Conservation (phyloP, 1,139 yeast genomes). For the Zygosaccharomyces pseudobailii region DNA sequence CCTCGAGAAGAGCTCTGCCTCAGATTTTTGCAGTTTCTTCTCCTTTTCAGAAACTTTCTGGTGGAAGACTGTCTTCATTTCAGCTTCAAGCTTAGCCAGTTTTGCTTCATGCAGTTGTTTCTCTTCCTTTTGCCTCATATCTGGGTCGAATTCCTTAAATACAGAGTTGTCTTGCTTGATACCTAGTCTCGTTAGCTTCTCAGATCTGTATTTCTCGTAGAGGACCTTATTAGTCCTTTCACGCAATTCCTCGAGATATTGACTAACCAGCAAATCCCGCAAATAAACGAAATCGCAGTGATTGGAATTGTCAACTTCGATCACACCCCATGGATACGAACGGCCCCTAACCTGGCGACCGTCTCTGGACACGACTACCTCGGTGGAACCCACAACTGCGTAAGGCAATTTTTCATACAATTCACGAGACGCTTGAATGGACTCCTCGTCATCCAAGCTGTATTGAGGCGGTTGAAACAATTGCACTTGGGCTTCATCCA, state of each 20-base stretch:
- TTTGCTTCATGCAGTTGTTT: slow-evolving; percentile 90
- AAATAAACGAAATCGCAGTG: slow-evolving; percentile 91
- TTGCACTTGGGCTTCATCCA: slow-evolving; percentile 68
- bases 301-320: slow-evolving; percentile 91
- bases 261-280: slow-evolving; percentile 84
- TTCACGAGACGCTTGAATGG: slow-evolving; percentile 57
- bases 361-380: slow-evolving; percentile 63
- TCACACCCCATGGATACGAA: slow-evolving; percentile 95
- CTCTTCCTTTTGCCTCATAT: slow-evolving; percentile 90
- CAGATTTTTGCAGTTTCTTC: slow-evolving; percentile 93
- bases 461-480: slow-evolving; percentile 75
- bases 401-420: slow-evolving; percentile 76
- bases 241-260: slow-evolving; percentile 89
- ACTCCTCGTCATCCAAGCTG: slow-evolving; percentile 85
- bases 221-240: slow-evolving; percentile 73
- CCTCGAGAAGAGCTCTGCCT: slow-evolving; percentile 90
- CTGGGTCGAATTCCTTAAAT: slow-evolving; percentile 91
- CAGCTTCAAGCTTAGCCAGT: slow-evolving; percentile 89
- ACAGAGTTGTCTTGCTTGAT: slow-evolving; percentile 89
- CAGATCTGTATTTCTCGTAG: slow-evolving; percentile 87
- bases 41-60: slow-evolving; percentile 96
- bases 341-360: slow-evolving; percentile 90
- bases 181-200: slow-evolving; percentile 76
- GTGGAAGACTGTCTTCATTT: slow-evolving; percentile 95
- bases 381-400: slow-evolving; percentile 90